Evolutionary conservation across 768 basidiomycete species (phyloP), one percentile per base, ranked within the genome.

Genomic region (Nidularia pulvinata): DNA sequence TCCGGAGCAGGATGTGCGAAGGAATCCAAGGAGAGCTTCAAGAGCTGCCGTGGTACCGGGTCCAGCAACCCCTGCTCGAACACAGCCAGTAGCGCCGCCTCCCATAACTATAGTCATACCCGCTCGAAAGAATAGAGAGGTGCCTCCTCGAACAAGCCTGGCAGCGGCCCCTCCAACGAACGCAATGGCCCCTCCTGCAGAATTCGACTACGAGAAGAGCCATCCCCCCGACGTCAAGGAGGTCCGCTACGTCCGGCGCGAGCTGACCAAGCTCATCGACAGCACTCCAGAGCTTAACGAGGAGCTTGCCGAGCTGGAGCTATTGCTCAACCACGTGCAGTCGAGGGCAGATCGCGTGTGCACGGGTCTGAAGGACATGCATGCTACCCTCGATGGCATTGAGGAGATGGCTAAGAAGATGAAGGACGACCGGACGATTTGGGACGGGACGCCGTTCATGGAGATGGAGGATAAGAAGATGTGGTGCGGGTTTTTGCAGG

Each of bases 401-500:
- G 56, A 64, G 14, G 57, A 59, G 30, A 50, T 66, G 7, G 44
- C 60, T 4, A 47, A 51, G 25, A 42, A 51, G 46, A 55, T 71
- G 59, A 68, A 67, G 51, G 35, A 56, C 4, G 61, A 67, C 49
- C 53, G 50, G 48, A 55, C 55, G 19, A 37, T 67, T n/a, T 65
- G 63, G 62, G 69, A 73, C 55, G 70, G 69, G 48, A 68, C 66
- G 10, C 47, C 37, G 22, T 37, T 55, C 10, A 60, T 67, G 63
- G 45, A 56, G 9, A 53, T 52, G 33, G 53, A 50, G 33, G 50
- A 53, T 7, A 50, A 50, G 34, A 46, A 50, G 46, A 50, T 37
- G 22, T 60, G 63, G 63, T 51, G 48, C 46, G 42, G 44, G 16
- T 53, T 49, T 45, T 4, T 59, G 25, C 45, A 43, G 33, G 46